Evolutionary conservation across 768 basidiomycete genomes (phyloP).

Genomic region (Sporobolomyces phaffii): DNA sequence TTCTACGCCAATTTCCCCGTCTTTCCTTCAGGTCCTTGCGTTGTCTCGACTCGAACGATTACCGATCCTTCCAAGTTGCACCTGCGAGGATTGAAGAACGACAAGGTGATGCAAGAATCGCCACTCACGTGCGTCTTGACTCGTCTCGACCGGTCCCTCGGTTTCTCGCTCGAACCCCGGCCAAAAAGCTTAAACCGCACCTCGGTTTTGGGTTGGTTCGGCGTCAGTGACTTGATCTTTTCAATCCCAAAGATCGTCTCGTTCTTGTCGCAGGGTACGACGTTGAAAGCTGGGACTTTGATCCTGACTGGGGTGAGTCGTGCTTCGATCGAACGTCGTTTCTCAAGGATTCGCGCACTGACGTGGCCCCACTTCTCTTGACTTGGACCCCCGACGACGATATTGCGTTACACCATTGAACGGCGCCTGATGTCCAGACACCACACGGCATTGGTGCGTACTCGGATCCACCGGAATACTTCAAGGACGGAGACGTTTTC

Average conservation of each 20-base stretch:
- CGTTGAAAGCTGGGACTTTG: conserved; percentile 46
- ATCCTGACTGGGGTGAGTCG: conserved; percentile 46
- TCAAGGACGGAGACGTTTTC: conserved; percentile 44
- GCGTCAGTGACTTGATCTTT: conserved; percentile 49
- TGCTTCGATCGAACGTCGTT: neutral
- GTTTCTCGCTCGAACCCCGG: no score
- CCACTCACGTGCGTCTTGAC: conserved; percentile 43
- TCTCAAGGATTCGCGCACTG: no score
- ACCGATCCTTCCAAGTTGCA: conserved; percentile 36
- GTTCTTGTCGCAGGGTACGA: conserved; percentile 48
- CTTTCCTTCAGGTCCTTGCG: conserved; percentile 40
- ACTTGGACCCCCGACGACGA: no score
- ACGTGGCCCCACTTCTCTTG: no score
- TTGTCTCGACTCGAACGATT: conserved; percentile 40
- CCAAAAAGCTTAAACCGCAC: no score
- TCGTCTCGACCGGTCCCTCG: neutral
- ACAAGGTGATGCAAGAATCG: conserved; percentile 44
- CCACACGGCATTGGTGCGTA: conserved; percentile 40
- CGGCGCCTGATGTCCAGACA: conserved; percentile 8
- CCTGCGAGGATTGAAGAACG: conserved; percentile 41
- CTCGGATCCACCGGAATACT: conserved; percentile 29
- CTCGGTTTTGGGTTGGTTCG: no score
- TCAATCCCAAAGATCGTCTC: conserved; percentile 45
- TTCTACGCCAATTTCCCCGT: no score
- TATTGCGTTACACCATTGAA: no score